Conservation (phyloP, 176 grass and related monocot genomes). For the Panicum miliaceum region DNA sequence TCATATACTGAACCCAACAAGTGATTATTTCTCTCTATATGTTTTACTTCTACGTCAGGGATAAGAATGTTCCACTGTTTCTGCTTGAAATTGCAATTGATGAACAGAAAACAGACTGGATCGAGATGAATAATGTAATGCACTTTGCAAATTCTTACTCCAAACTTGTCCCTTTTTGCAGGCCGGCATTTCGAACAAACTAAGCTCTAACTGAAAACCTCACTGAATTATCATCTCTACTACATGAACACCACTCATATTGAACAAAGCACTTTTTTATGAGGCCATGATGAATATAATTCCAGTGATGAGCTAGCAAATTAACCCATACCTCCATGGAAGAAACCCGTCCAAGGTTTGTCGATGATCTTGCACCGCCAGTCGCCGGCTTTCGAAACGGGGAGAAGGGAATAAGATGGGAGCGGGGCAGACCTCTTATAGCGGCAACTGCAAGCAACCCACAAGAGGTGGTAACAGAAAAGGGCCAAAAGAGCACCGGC, state of each 20-base stretch:
- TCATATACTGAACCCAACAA: neutral
- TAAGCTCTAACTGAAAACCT: neutral
- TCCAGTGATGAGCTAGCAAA: neutral
- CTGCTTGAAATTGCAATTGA: neutral
- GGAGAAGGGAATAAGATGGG: conserved; percentile 37
- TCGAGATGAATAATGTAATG: neutral
- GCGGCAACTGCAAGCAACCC: conserved; percentile 2
- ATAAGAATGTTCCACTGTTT: neutral
- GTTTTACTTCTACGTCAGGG: neutral
- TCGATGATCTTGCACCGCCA: neutral
- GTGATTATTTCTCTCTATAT: neutral
- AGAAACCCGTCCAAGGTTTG: neutral
- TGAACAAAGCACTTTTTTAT: neutral
- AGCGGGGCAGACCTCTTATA: conserved; percentile 47
- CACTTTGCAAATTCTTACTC: neutral
- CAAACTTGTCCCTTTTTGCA: neutral
- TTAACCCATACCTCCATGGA: conserved; percentile 55
- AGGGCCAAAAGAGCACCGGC: conserved; percentile 58
- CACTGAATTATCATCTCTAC: neutral
- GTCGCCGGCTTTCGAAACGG: conserved; percentile 5
- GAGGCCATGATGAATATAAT: neutral
- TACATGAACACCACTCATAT: neutral
- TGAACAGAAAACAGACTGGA: too few species aligned
- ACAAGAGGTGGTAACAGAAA: conserved; percentile 29
- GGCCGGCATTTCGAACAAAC: neutral